Conservation (phyloP, 371 early-diverging fungal species). For the Saksenaea vasiformis region DNA sequence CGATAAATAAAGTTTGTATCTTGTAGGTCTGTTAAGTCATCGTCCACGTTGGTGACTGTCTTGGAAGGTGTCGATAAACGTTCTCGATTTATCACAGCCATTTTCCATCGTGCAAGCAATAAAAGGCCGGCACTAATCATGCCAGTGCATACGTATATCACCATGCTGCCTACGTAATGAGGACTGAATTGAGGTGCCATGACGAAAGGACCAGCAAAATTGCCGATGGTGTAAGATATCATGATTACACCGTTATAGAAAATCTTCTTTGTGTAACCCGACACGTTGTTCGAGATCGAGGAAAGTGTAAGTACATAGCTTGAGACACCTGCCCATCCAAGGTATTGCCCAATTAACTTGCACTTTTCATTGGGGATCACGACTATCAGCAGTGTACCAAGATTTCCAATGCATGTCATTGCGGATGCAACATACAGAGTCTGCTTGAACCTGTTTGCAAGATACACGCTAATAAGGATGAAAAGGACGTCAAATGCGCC, state of each 20-base stretch:
- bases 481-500: conserved; percentile 12
- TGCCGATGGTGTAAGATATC: conserved; percentile 15
- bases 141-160: conserved; percentile 14
- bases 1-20: too few relatives aligned
- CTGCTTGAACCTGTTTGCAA: conserved; percentile 1
- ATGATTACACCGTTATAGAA: not conserved
- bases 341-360: conserved; percentile 13
- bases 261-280: conserved; percentile 11
- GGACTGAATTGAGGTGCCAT: conserved; percentile 18
- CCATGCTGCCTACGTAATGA: conserved; percentile 15
- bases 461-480: conserved; percentile 7
- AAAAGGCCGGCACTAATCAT: conserved; percentile 11
- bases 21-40: too few relatives aligned
- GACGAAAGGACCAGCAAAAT: conserved; percentile 25
- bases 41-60: too few relatives aligned
- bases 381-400: conserved; percentile 14
- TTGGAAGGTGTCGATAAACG: too few relatives aligned
- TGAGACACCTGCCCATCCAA: conserved; percentile 3
- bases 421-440: conserved; percentile 8
- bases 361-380: conserved; percentile 10
- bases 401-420: not conserved
- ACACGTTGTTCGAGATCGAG: conserved; percentile 8
- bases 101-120: conserved; percentile 17
- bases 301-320: conserved; percentile 13
- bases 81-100: conserved; percentile 27